Conservation (phyloP, 108 stramenopile species). For the Cyclotella choctawhatcheeana region DNA sequence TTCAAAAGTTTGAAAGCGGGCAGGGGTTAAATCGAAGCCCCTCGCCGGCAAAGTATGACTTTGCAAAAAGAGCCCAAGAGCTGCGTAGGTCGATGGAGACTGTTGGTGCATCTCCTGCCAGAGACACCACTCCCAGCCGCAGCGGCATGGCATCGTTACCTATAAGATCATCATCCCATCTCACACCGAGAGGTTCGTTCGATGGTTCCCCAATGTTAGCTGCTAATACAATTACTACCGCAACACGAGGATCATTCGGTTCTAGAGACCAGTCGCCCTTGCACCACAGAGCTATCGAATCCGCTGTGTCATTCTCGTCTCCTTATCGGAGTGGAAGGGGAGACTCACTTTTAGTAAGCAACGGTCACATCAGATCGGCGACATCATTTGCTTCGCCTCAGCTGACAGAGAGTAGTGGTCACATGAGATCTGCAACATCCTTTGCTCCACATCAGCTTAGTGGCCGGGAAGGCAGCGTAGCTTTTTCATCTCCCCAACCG, state of each 20-base stretch:
- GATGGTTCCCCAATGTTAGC: not conserved
- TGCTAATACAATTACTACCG: too few relatives aligned
- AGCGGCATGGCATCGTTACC: not conserved
- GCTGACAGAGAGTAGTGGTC: not conserved
- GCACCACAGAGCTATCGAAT: not conserved
- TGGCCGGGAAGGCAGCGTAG: not conserved
- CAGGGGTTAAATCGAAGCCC: not conserved
- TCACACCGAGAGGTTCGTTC: constrained; percentile 1
- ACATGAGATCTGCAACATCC: not conserved
- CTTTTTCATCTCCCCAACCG: not conserved
- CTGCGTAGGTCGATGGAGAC: constrained; percentile 39
- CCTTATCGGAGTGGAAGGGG: constrained; percentile 1
- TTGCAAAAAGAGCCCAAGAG: constrained; percentile 42
- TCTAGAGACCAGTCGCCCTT: too few relatives aligned
- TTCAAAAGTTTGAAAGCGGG: constrained; percentile 10
- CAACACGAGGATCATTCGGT: not conserved
- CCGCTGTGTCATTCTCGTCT: not conserved
- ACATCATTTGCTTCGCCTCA: not conserved
- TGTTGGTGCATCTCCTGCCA: not conserved
- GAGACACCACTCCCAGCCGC: constrained; percentile 1
- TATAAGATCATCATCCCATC: constrained; percentile 12
- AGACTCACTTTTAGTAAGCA: not conserved
- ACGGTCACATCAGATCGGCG: not conserved
- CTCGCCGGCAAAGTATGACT: constrained; percentile 21
- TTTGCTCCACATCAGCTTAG: not conserved